Conservation (phyloP, 306 rosid genomes). For the Vigna hirtella region DNA sequence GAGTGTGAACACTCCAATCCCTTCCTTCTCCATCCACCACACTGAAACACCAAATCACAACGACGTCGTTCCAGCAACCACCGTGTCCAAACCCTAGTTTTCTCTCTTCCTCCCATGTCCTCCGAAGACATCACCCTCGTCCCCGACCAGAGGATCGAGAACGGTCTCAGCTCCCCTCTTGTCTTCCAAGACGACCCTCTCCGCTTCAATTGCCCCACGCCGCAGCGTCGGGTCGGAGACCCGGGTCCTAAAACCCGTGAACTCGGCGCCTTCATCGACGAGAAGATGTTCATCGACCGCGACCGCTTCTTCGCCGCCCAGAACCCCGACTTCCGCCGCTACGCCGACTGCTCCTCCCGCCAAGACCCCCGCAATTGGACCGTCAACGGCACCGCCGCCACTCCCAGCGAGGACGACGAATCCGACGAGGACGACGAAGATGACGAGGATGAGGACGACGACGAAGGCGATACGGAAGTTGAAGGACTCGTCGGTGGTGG, state of each 20-base stretch:
- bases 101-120: constrained; percentile 56
- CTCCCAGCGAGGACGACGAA: constrained; percentile 74
- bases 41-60: not conserved
- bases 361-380: constrained; percentile 69
- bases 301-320: constrained; percentile 65
- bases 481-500: constrained; percentile 60
- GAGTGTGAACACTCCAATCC: constrained; percentile 3
- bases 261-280: constrained; percentile 73
- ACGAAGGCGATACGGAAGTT: constrained; percentile 57
- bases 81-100: constrained; percentile 31
- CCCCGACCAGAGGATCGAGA: constrained; percentile 62
- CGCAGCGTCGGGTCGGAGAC: constrained; percentile 69
- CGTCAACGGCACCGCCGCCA: constrained; percentile 56
- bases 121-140: constrained; percentile 68
- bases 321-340: constrained; percentile 70
- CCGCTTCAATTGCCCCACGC: constrained; percentile 66
- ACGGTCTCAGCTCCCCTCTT: constrained; percentile 66
- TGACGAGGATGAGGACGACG: constrained; percentile 70
- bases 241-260: constrained; percentile 73
- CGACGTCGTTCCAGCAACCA: constrained; percentile 42
- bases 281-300: constrained; percentile 67
- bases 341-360: constrained; percentile 53
- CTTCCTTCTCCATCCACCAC: not conserved
- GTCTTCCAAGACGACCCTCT: constrained; percentile 69
- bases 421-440: constrained; percentile 69